Evolutionary conservation across 2,329 filamentous ascomycete genomes (phyloP).

Genomic region (Fulvia fulva): DNA sequence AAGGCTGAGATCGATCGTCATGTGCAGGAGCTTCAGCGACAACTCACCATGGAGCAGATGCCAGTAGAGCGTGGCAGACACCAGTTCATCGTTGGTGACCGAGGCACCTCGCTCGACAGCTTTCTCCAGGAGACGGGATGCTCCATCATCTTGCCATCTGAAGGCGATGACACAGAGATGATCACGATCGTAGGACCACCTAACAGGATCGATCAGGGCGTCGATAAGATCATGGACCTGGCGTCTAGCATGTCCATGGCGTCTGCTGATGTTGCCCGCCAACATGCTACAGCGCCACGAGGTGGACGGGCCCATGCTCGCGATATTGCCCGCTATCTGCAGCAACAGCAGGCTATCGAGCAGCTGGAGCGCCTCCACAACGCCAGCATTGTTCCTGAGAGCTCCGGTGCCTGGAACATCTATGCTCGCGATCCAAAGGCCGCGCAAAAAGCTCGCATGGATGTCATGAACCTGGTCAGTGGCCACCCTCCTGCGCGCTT

Average conservation of each 20-base stretch:
- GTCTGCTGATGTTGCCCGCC: slow-evolving; percentile 74
- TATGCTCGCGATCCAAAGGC: slow-evolving; percentile 86
- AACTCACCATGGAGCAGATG: slow-evolving; percentile 72
- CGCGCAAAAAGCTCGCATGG: slow-evolving; percentile 67
- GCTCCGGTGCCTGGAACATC: slow-evolving; percentile 77
- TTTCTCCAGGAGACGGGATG: slow-evolving; percentile 92
- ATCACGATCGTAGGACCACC: slow-evolving; percentile 80
- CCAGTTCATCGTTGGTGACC: slow-evolving; percentile 89
- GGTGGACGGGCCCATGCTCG: slow-evolving; percentile 76
- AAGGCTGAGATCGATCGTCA: slow-evolving; percentile 76
- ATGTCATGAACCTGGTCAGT: slow-evolving; percentile 69
- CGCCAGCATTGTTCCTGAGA: slow-evolving; percentile 77
- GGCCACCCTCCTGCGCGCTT: slow-evolving; percentile 71
- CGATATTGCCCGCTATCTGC: slow-evolving; percentile 82
- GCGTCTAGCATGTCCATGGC: slow-evolving; percentile 82
- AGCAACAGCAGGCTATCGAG: slow-evolving; percentile 74
- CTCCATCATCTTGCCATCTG: slow-evolving; percentile 73
- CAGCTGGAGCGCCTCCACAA: slow-evolving; percentile 76
- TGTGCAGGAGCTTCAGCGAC: slow-evolving; percentile 69
- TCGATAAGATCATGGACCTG: slow-evolving; percentile 82
- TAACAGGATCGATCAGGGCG: slow-evolving; percentile 63
- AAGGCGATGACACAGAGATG: slow-evolving; percentile 72
- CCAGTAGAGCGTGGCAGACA: slow-evolving; percentile 82
- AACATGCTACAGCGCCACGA: slow-evolving; percentile 68
- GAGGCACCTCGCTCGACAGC: slow-evolving; percentile 73